Evolutionary conservation across 805 yeast species (phyloP).

Genomic region (Ogataea ramenticola): DNA sequence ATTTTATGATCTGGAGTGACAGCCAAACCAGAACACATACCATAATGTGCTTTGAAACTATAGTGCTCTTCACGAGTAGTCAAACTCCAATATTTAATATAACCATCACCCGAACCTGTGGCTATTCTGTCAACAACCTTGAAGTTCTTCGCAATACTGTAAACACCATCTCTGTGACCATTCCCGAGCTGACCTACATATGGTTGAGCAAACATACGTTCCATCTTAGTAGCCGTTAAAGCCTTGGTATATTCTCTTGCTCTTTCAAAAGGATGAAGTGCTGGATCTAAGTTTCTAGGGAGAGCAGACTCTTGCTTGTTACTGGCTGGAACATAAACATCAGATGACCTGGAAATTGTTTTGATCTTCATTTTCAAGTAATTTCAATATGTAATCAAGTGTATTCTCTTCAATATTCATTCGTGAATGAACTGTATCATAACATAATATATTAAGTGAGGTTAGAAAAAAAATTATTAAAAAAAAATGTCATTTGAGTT

Average conservation of each 20-base stretch:
- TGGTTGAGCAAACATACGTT: constrained; percentile 96
- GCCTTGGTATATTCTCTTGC: constrained; percentile 96
- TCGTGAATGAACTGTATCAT: too few species aligned
- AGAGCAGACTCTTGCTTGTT: constrained; percentile 82
- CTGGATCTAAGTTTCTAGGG: constrained; percentile 88
- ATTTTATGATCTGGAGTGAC: constrained; percentile 61
- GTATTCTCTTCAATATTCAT: too few species aligned
- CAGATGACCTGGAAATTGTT: constrained; percentile 84
- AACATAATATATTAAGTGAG: too few species aligned
- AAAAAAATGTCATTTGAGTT: background rate
- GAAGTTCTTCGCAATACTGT: constrained; percentile 76
- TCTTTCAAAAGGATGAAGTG: constrained; percentile 92
- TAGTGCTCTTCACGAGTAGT: constrained; percentile 68
- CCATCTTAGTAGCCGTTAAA: constrained; percentile 88
- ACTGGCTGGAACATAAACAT: constrained; percentile 85
- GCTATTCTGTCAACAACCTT: constrained; percentile 67
- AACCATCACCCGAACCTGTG: constrained; percentile 93
- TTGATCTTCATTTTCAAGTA: constrained; percentile 60
- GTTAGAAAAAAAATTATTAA: background rate
- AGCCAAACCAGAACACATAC: constrained; percentile 78
- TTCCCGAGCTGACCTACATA: constrained; percentile 90
- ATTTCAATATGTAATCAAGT: background rate
- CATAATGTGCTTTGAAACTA: constrained; percentile 83
- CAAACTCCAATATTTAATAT: constrained; percentile 89
- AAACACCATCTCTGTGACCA: constrained; percentile 94